phyloP scores from a whole-genome alignment of 148 eudicot species.

The Pouteria glomerata region DNA sequence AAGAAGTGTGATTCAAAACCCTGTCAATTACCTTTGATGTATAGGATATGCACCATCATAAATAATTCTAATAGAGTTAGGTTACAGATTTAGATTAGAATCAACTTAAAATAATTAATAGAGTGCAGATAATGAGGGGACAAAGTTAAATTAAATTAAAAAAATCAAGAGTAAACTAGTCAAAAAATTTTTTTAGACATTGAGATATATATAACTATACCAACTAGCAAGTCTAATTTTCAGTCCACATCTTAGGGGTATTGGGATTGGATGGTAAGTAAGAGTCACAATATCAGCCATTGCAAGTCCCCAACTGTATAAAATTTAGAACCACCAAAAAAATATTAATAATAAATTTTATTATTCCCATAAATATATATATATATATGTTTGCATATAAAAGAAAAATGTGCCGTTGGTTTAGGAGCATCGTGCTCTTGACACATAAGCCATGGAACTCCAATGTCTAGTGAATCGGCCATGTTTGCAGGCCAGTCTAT shows the following conservation, averaged over 20 bases:
- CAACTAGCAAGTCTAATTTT: slow-evolving; percentile 27
- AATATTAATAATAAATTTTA: background rate
- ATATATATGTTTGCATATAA: background rate
- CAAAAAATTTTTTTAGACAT: background rate
- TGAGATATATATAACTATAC: background rate
- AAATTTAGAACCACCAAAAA: background rate
- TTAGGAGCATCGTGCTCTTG: slow-evolving; percentile 48
- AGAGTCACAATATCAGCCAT: slow-evolving; percentile 26
- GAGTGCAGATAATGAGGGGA: too few relatives aligned
- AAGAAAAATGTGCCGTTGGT: slow-evolving; percentile 33
- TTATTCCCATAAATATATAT: background rate
- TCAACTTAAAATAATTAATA: too few relatives aligned
- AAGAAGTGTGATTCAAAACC: too few relatives aligned
- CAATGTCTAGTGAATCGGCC: slow-evolving; percentile 44
- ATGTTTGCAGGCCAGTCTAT: slow-evolving; percentile 49
- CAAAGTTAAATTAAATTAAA: too few relatives aligned
- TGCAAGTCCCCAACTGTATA: slow-evolving; percentile 21
- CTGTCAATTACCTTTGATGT: too few relatives aligned
- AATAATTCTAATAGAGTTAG: too few relatives aligned
- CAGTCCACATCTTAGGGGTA: slow-evolving; percentile 29
- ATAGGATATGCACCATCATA: too few relatives aligned
- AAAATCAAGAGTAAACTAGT: too few relatives aligned
- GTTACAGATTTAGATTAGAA: too few relatives aligned
- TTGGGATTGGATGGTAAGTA: slow-evolving; percentile 18
- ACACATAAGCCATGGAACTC: slow-evolving; percentile 76